These are phyloP conservation scores for Trametes elegans DNA, from an alignment of 768 basidiomycete genomes.

Conservation along the genomic window DNA sequence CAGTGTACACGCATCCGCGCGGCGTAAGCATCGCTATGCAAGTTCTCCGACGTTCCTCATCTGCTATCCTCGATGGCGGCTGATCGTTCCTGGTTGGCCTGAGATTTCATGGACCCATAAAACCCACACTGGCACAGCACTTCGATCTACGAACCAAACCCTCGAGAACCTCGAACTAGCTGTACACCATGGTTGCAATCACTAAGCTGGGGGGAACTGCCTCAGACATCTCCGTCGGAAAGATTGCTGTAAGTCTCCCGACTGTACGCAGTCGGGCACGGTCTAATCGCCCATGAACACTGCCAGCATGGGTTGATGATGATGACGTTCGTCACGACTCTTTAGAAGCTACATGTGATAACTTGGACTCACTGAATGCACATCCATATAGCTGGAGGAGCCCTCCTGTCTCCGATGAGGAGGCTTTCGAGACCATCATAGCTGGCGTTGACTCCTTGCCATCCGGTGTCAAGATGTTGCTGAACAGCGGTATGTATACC, in stretches of 20 bases:
- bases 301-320: slow-evolving; percentile 51
- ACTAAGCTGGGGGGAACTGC: slow-evolving; percentile 40
- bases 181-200: slow-evolving; percentile 30
- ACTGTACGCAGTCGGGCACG: neutral
- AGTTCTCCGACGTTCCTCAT: no score
- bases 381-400: slow-evolving; percentile 35
- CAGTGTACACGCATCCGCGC: neutral
- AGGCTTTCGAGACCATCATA: slow-evolving; percentile 62
- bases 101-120: no score
- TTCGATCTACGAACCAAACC: no score
- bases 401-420: slow-evolving; percentile 48
- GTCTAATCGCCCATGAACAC: no score
- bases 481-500: slow-evolving; percentile 46
- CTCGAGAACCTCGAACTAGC: neutral
- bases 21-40: no score
- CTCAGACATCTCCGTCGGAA: slow-evolving; percentile 35
- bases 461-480: slow-evolving; percentile 43
- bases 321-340: slow-evolving; percentile 44
- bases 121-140: no score
- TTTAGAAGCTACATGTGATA: neutral
- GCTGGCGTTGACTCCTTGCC: slow-evolving; percentile 44
- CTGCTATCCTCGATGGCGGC: no score
- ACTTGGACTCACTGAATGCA: neutral
- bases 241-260: slow-evolving; percentile 35
- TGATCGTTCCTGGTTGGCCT: no score